Percentiles rank a stretch among this genome's conserved stretches.
phyloP scores from a whole-genome alignment of 139 green algal genomes.

The Chlamydomonas sp. region DNA sequence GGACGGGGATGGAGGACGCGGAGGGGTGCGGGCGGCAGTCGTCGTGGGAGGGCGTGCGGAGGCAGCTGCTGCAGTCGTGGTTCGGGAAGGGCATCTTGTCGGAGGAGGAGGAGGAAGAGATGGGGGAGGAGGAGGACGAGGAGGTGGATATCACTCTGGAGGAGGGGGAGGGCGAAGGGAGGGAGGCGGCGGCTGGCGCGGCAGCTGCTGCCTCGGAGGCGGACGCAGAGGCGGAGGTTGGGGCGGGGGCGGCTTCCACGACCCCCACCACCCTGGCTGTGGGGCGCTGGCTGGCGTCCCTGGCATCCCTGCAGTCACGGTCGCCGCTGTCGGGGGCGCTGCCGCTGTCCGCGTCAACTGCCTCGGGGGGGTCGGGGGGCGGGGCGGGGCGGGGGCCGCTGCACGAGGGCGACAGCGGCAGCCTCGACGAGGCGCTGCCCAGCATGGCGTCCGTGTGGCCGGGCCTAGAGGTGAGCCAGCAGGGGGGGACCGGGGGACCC shows the following conservation, averaged over 20 bases:
- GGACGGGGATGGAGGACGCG: background rate
- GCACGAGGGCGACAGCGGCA: background rate
- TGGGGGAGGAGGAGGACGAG: background rate
- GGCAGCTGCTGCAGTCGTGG: constrained; percentile 34
- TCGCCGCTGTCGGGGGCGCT: too few relatives aligned
- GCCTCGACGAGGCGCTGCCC: too few relatives aligned
- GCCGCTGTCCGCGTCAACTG: too few relatives aligned
- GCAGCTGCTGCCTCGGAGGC: too few relatives aligned
- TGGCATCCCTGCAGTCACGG: too few relatives aligned
- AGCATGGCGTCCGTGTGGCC: constrained; percentile 26
- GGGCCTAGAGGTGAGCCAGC: constrained; percentile 6
- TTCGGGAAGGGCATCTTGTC: constrained; percentile 31
- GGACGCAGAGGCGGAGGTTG: too few relatives aligned
- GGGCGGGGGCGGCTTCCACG: too few relatives aligned
- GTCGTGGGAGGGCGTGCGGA: constrained; percentile 25
- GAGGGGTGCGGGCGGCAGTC: background rate
- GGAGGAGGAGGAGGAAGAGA: background rate
- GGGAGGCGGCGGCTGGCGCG: too few relatives aligned
- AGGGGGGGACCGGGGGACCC: too few relatives aligned
- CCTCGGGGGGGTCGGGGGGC: background rate
- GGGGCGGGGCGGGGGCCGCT: background rate
- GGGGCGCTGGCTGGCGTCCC: too few relatives aligned
- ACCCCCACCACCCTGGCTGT: too few relatives aligned
- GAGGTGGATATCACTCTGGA: background rate
- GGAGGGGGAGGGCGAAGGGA: background rate